These are phyloP conservation scores for Niveomyces coronatus DNA, from an alignment of 2,329 filamentous ascomycete genomes.

Conservation along the genomic window DNA sequence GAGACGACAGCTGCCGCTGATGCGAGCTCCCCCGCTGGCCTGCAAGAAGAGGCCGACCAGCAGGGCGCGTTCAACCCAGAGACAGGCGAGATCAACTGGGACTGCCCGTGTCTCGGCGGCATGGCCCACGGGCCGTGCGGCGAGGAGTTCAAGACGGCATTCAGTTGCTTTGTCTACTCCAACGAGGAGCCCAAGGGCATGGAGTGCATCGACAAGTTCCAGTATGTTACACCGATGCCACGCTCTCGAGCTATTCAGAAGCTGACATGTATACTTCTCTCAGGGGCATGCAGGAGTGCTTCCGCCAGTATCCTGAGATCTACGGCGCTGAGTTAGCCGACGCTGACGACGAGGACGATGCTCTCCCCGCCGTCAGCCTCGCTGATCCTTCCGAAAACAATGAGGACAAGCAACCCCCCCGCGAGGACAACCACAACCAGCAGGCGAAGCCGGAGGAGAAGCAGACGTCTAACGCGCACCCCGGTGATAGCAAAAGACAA, in stretches of 20 bases:
- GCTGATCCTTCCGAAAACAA: constrained; percentile 4
- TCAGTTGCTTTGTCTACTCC: constrained; percentile 97
- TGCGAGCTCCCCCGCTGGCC: constrained; percentile 34
- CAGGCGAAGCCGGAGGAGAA: neutral
- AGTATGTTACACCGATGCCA: constrained; percentile 52
- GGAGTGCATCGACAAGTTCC: constrained; percentile 96
- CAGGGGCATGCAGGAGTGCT: constrained; percentile 96
- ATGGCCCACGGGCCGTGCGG: constrained; percentile 97
- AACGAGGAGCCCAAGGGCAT: constrained; percentile 93
- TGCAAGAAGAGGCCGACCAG: constrained; percentile 74
- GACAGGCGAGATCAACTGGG: constrained; percentile 99
- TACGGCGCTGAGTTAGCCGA: constrained; percentile 84
- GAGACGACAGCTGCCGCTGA: constrained; percentile 14
- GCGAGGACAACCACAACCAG: too few relatives aligned
- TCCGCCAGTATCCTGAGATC: constrained; percentile 82
- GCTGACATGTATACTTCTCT: too few relatives aligned
- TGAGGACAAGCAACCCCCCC: neutral
- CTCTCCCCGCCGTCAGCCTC: constrained; percentile 14
- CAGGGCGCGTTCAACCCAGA: constrained; percentile 96
- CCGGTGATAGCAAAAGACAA: too few relatives aligned
- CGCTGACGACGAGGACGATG: constrained; percentile 43
- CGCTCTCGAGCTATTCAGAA: too few relatives aligned
- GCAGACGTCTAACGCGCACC: too few relatives aligned
- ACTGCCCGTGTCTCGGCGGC: constrained; percentile 91
- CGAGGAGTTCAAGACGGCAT: constrained; percentile 88